These are phyloP conservation scores for Typha latifolia DNA, from an alignment of 176 grass and related monocot species.

Conservation along the genomic window DNA sequence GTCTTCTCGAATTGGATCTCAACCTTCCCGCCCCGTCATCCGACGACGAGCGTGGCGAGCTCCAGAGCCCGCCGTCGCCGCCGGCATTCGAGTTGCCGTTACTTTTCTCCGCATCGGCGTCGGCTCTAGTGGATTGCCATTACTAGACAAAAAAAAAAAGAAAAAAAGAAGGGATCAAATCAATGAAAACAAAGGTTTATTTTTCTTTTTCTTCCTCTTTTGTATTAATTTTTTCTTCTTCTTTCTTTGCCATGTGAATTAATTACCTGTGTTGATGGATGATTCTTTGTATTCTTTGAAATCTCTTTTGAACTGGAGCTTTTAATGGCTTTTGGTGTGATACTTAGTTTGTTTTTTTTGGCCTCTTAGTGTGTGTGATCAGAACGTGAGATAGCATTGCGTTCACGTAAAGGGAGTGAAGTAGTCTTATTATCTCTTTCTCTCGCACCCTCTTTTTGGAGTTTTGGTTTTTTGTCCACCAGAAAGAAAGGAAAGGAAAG, in stretches of 20 bases:
- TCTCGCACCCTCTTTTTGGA: not conserved
- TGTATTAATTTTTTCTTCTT: not conserved
- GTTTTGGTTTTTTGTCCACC: not conserved
- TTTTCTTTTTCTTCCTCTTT: constrained; percentile 6
- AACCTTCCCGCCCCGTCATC: constrained; percentile 68
- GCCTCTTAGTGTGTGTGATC: not conserved
- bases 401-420: constrained; percentile 56
- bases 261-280: not conserved
- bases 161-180: not conserved
- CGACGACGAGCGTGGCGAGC: not conserved
- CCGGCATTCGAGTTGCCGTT: not conserved
- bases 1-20: constrained; percentile 62
- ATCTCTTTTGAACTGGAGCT: not conserved
- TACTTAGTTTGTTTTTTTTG: too few species aligned
- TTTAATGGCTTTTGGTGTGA: too few species aligned
- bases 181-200: constrained; percentile 15
- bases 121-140: constrained; percentile 77
- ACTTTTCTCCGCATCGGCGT: constrained; percentile 34
- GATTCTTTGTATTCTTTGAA: constrained; percentile 6
- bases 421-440: constrained; percentile 1
- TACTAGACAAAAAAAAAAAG: constrained; percentile 23
- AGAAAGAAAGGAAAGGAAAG: too few species aligned
- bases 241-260: not conserved
- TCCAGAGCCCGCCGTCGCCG: not conserved
- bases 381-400: constrained; percentile 22